Conservation (phyloP, 2,329 filamentous ascomycete genomes). For the Pseudogymnoascus destructans region DNA sequence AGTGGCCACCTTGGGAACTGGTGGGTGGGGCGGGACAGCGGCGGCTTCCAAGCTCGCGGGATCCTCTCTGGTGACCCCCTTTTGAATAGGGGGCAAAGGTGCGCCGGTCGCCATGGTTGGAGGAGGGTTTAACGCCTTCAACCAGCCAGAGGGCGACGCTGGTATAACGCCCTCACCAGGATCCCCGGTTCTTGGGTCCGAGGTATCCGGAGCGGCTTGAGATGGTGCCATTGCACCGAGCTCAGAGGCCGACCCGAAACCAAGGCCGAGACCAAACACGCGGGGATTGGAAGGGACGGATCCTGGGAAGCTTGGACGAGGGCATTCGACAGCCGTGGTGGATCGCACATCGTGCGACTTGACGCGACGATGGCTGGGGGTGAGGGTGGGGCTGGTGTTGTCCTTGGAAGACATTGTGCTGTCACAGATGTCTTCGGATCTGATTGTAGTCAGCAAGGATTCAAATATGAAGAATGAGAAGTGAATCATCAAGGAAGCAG, state of each 20-base stretch:
- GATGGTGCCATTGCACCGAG: neutral
- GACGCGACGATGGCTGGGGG: neutral
- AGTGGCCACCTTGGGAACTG: neutral
- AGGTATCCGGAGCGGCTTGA: neutral
- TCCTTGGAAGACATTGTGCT: conserved; percentile 1
- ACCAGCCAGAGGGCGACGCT: neutral
- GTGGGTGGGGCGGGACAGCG: neutral
- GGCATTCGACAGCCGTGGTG: neutral
- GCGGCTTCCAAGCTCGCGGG: neutral
- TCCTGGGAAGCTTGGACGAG: neutral
- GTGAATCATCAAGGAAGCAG: neutral
- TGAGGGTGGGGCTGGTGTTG: neutral
- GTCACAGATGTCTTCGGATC: neutral
- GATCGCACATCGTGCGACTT: conserved; percentile 5
- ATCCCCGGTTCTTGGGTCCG: too few relatives aligned
- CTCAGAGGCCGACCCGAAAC: neutral
- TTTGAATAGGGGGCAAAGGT: conserved; percentile 5
- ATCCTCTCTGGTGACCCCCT: neutral
- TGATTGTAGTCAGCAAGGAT: neutral
- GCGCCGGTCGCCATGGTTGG: neutral
- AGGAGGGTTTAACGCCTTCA: neutral
- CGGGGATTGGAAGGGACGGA: neutral
- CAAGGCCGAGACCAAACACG: neutral
- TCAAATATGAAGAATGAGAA: neutral
- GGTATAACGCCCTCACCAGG: neutral